Base-by-base conservation (phyloP, 331 rosid genomes). In the Pyracantha coccinea region DNA sequence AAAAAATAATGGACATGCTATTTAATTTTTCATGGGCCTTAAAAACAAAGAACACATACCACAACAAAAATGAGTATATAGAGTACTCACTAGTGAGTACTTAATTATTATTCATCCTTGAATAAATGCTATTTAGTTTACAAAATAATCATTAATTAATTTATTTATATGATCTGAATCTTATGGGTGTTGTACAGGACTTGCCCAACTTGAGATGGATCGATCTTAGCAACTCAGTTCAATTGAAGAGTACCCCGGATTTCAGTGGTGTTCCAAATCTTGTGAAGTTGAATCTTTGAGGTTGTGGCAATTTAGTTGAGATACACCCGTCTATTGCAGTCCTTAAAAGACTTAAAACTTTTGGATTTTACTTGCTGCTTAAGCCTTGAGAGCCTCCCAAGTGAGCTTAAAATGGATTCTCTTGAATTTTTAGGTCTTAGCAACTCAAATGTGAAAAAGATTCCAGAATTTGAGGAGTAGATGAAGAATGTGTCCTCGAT, bases 361-460 rank as follows among this genome's bases (percentile, higher is more conserved):
- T 5, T 47, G n/a, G 0, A 15, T 2, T 2, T 47, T 47, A 0
- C 0, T 0, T 4, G 17, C 2, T 44, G 52, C 44, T 44, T 0
- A 4, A 11, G 0, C 0, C 52, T 44, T 44, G 2, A 13, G 52
- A 13, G 52, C 52, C 17, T 44, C 52, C 52, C 52, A 13, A 44
- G 52, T 44, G 52, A 13, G 17, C 2, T 44, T 44, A 1, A 44
- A 44, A 44, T 44, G 53, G 53, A 47, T 47, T 47, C 53, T 15
- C 53, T 47, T 0, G n/a, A 45, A 45, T 1, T 0, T 44, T 44
- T 44, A 13, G 1, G 13, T 13, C 52, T 44, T 44, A 2, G 4
- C 13, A 9, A 9, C 44, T 35, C 44, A 35, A 0, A 35, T 35
- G 44, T 35, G 13, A 35, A 35, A 35, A 35, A 35, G 44, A 35